Base-by-base conservation (phyloP, 306 rosid genomes). In the Dicorynia guianensis region DNA sequence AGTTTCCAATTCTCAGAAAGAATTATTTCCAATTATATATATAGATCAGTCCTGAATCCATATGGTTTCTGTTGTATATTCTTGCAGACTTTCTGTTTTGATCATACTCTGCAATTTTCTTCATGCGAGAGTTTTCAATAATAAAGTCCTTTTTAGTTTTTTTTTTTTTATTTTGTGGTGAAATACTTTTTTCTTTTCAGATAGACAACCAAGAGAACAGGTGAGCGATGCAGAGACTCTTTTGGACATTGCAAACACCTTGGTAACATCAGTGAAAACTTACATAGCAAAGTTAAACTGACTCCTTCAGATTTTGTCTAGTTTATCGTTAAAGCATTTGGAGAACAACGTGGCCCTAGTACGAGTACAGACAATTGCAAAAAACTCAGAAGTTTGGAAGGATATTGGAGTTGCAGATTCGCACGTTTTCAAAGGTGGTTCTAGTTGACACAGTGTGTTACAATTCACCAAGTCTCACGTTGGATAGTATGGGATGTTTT, bases 221-320 rank as follows among this genome's bases (percentile, higher is more conserved):
- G 86, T 82, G 15, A 85, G 80, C 15, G 89, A 82, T 62, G 89
- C 89, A 47, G 71, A 76, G 75, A 85, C 82, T 20, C 87, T 85
- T 43, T 38, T 79, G 79, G 82, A 69, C 65, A 76, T 82, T 46
- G 40, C 85, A 4, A 72, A 80, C 69, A 50, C 85, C 59, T 69
- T 85, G 83, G 76, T 48, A 44, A 49, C 73, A 48, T 63, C 80
- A 63, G 81, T 63, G 49, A 79, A 69, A 70, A 52, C 57, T 49
- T 61, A 56, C n/a, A n/a, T 50, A 67, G 15, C 46, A 63, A 6
- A 30, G 79, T 56, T 46, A 83, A 78, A 50, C 62, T 76, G 49
- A 69, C 87, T 68, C 85, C 87, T 63, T 76, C 87, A 38, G 80
- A 59, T 17, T 82, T 82, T 76, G 72, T 85, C 20, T 57, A 66